Base-by-base conservation (phyloP, 257 asterid species). In the Voacanga thouarsii region DNA sequence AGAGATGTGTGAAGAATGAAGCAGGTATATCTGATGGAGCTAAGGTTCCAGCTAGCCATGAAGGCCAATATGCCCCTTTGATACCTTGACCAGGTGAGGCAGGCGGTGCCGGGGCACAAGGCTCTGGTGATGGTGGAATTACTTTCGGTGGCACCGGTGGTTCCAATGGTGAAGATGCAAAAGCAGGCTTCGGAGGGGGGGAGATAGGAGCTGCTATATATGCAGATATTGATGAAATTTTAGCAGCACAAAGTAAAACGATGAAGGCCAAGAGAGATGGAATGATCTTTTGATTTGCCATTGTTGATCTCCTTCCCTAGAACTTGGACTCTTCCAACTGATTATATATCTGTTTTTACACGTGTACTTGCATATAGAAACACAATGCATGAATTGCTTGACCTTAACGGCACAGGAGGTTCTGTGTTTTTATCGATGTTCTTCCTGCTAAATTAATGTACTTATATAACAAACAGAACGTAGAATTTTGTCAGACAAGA, bases 21-120 rank as follows among this genome's bases (percentile, higher is more conserved):
- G 87, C 84, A 1, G 90, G 92, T 45, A 86, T 88, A 21, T 44
- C 23, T 0, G 90, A 83, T 8, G 92, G 83, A 51, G 82, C 76
- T 8, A 33, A 28, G 0, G 80, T 33, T 67, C 72, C 56, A 0
- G 85, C 87, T 79, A 78, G 79, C 88, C 88, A 80, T 9, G 91
- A 82, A 4, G 80, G 88, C 89, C 89, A 87, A 80, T 86, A 84
- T 1, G 80, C 90, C 11, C 85, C 90, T 83, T 84, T 88, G 73
- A 87, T 80, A 70, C 86, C 87, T 18, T 56, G 59, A 23, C 70
- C 57, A 49, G 75, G 43, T 37, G 72, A 41, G 10, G 84, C 1
- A n/a, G 26, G 60, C 5, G 39, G 43, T 8, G 78, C 64, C 21
- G 70, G 8, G 5, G 24, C 28, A 28, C n/a, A 18, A 53, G 76